Evolutionary conservation across 306 rosid species (phyloP).

Genomic region (Prunus mume): DNA sequence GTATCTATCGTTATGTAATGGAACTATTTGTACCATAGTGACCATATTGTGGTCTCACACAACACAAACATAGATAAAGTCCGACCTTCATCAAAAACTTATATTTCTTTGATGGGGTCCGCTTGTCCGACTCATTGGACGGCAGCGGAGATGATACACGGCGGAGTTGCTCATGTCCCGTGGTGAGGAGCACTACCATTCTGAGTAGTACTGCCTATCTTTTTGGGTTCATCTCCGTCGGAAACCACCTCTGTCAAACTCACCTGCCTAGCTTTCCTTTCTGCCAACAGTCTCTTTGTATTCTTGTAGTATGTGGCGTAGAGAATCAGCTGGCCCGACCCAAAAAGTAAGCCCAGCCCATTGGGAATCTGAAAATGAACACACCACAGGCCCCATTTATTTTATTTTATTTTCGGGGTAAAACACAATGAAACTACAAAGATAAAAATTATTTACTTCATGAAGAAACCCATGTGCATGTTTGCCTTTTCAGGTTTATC

Average conservation of each 20-base stretch:
- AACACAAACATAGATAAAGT: too few relatives aligned
- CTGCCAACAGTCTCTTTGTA: conserved; percentile 53
- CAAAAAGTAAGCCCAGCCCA: conserved; percentile 61
- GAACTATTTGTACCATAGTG: neutral
- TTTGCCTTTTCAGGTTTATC: too few relatives aligned
- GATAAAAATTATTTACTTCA: too few relatives aligned
- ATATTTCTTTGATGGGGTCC: neutral
- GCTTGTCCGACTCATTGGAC: neutral
- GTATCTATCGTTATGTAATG: neutral
- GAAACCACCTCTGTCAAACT: conserved; percentile 9
- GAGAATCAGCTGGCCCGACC: conserved; percentile 59
- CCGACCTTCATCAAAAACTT: neutral
- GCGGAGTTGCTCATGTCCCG: neutral
- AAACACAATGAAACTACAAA: too few relatives aligned
- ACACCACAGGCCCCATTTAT: neutral
- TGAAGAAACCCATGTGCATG: neutral
- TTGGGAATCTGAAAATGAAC: conserved; percentile 65
- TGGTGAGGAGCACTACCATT: neutral
- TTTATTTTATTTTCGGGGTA: neutral
- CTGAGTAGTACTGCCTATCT: neutral
- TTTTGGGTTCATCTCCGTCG: conserved; percentile 6
- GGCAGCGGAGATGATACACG: neutral
- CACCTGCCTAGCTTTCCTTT: conserved; percentile 34
- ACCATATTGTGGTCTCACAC: neutral
- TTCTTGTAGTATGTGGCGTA: conserved; percentile 82